These are phyloP conservation scores for Penicillium sp. DNA, from an alignment of 2,329 filamentous ascomycete genomes.

Conservation along the genomic window DNA sequence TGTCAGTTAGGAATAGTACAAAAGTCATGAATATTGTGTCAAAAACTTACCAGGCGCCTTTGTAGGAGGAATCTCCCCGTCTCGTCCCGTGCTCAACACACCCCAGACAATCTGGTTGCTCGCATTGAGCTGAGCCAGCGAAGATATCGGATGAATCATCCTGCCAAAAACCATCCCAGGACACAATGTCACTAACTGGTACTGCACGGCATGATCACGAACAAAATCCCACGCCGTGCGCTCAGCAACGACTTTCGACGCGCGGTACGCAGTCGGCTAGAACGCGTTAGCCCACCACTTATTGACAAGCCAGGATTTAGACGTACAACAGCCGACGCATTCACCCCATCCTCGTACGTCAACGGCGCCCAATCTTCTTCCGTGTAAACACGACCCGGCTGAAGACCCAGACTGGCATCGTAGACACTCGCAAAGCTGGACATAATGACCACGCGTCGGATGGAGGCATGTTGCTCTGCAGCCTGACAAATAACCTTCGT, in stretches of 20 bases:
- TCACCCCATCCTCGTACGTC: constrained; percentile 25
- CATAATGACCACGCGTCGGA: constrained; percentile 30
- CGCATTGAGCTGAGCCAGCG: constrained; percentile 27
- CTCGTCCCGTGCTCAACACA: constrained; percentile 23
- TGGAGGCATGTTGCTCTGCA: constrained; percentile 14
- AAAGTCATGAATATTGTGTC: no score
- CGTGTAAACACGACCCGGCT: constrained; percentile 23
- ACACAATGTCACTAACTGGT: constrained; percentile 21
- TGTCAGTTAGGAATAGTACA: background rate
- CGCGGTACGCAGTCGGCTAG: constrained; percentile 27
- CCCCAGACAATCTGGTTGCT: constrained; percentile 34
- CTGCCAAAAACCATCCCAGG: constrained; percentile 33
- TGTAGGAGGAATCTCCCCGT: constrained; percentile 25
- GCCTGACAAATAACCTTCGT: constrained; percentile 30
- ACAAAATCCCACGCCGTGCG: constrained; percentile 30
- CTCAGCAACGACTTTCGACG: constrained; percentile 29
- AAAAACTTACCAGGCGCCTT: constrained; percentile 26
- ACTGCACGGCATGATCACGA: constrained; percentile 17
- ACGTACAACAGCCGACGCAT: constrained; percentile 22
- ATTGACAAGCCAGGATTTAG: background rate
- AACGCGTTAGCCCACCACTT: background rate
- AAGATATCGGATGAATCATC: constrained; percentile 25
- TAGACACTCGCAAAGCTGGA: constrained; percentile 30
- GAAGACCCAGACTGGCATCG: constrained; percentile 22
- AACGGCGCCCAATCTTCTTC: constrained; percentile 27